Evolutionary conservation across 169 alveolate genomes (phyloP).

Genomic region (Sarcocystis neurona): DNA sequence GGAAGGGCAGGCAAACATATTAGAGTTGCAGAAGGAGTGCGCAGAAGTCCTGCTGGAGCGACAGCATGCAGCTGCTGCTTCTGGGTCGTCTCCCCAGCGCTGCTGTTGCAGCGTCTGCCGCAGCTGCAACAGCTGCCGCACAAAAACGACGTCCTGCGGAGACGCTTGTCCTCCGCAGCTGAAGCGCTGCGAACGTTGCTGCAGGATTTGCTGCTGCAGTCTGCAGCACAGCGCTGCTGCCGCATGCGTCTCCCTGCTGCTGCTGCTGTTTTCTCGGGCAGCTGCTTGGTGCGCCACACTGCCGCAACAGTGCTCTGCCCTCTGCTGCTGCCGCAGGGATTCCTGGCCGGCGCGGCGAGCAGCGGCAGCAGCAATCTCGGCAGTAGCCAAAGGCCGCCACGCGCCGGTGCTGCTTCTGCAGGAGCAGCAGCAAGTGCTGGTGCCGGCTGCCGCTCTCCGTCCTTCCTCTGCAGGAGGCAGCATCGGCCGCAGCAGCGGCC

Average conservation of each 20-base stretch:
- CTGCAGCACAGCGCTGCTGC: background rate
- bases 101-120: slow-evolving; percentile 24
- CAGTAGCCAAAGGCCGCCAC: background rate
- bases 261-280: too few relatives aligned
- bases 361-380: background rate
- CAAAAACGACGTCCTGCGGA: slow-evolving; percentile 9
- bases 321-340: background rate
- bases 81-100: too few relatives aligned
- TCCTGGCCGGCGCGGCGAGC: background rate
- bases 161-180: too few relatives aligned
- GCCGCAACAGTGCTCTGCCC: background rate
- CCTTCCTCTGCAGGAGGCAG: background rate
- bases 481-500: background rate
- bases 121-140: background rate
- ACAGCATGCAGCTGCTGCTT: too few relatives aligned
- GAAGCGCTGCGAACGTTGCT: background rate
- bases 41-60: too few relatives aligned
- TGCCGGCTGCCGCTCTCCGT: background rate
- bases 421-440: background rate
- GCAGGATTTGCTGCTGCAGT: background rate
- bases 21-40: too few relatives aligned
- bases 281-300: too few relatives aligned
- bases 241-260: background rate
- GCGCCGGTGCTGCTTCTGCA: background rate
- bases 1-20: too few relatives aligned